Evolutionary conservation across 495 filamentous ascomycete genomes (phyloP), one percentile per base, ranked within the genome.

Genomic region (Xylaria castorea): DNA sequence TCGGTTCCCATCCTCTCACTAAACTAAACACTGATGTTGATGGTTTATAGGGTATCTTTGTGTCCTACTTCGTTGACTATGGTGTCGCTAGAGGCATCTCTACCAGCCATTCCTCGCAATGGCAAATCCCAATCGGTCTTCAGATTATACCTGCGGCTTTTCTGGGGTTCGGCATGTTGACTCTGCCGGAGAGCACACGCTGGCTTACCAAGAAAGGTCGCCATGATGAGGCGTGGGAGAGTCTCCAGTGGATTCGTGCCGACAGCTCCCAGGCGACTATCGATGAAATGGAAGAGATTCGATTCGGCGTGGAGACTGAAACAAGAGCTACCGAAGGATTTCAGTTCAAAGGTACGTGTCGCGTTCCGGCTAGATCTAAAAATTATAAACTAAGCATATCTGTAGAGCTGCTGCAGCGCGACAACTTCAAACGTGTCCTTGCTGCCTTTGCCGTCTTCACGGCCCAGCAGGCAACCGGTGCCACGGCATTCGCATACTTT

Each of bases 61-160:
- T 81, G 30, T 84, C 83, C n/a, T 87, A 87, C 68, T 89, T 85
- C 82, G 77, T 89, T 34, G 82, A 87, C 65, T 87, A 87, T 73
- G 84, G 77, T 11, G 85, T 88, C 0, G 48, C 71, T 12, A 79
- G 78, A 38, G 62, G 80, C 74, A 76, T 78, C 14, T 36, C 69
- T 14, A 78, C 81, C 22, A 77, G 80, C 36, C 73, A 77, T 0
- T 65, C 79, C 4, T 74, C 80, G 5, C 85, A 89, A 76, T 89
- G 86, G 87, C 84, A 86, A 75, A 87, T 87, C 40, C 83, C 86
- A 7, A 71, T 89, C 36, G 85, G 84, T 0, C 76, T 88, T 36
- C 86, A 89, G 66, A 76, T 88, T 44, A 75, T 84, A 0, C 84
- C 85, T 0, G 82, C 82, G 11, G 83, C 76, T 1, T 68, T 88